phyloP scores from a whole-genome alignment of 164 flowering plant species.

The Echeveria elegans region DNA sequence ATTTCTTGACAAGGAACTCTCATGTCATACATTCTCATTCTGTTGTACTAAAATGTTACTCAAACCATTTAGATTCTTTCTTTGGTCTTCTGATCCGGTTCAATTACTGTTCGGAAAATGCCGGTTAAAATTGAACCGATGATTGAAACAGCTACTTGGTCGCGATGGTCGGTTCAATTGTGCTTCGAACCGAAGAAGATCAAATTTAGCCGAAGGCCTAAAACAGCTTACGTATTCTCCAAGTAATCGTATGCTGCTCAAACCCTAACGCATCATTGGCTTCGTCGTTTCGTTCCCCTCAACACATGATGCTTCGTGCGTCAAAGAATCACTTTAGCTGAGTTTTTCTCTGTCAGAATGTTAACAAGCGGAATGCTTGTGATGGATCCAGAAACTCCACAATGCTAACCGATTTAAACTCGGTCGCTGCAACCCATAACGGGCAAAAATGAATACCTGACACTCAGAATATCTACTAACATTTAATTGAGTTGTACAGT shows the following conservation, averaged over 20 bases:
- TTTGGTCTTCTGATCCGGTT: too few species aligned
- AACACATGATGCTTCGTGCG: not conserved
- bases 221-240: not conserved
- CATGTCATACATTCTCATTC: too few species aligned
- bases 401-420: constrained; percentile 35
- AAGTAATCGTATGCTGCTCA: not conserved
- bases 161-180: not conserved
- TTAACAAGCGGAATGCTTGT: constrained; percentile 81
- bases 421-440: constrained; percentile 44
- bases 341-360: constrained; percentile 58
- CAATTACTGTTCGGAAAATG: too few species aligned
- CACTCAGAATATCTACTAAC: not conserved
- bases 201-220: not conserved
- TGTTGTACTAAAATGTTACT: too few species aligned
- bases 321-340: constrained; percentile 12
- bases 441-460: not conserved
- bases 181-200: not conserved
- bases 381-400: constrained; percentile 58
- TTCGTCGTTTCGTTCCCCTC: not conserved
- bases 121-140: too few species aligned
- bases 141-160: too few species aligned
- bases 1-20: too few species aligned
- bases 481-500: not conserved
- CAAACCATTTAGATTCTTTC: too few species aligned
- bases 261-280: not conserved